Evolutionary conservation across 2,329 filamentous ascomycete genomes (phyloP).

Genomic region (Stagonosporopsis chrysanthemi): DNA sequence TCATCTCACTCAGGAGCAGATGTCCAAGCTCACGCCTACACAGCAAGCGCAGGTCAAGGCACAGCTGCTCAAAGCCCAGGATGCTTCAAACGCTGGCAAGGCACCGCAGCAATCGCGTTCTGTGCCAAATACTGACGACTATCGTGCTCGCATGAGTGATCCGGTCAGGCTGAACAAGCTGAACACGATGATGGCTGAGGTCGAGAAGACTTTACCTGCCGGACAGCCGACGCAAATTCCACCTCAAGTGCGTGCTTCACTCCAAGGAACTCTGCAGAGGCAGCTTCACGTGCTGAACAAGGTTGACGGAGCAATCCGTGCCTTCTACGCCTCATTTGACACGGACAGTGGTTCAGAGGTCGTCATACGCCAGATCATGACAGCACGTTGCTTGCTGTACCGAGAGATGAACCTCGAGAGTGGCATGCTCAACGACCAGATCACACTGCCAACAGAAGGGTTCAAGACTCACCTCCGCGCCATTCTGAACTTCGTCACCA

Average conservation of each 20-base stretch:
- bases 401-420: slow-evolving; percentile 40
- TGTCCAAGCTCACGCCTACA: slow-evolving; percentile 42
- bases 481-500: slow-evolving; percentile 38
- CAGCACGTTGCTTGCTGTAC: slow-evolving; percentile 34
- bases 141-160: slow-evolving; percentile 36
- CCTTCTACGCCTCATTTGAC: slow-evolving; percentile 41
- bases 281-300: slow-evolving; percentile 38
- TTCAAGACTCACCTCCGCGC: slow-evolving; percentile 36
- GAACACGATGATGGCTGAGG: slow-evolving; percentile 38
- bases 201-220: slow-evolving; percentile 35
- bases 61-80: slow-evolving; percentile 46
- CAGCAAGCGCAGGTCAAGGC: slow-evolving; percentile 44
- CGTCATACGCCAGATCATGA: slow-evolving; percentile 38
- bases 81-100: slow-evolving; percentile 42
- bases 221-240: slow-evolving; percentile 33
- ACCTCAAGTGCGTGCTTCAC: slow-evolving; percentile 29
- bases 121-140: slow-evolving; percentile 32
- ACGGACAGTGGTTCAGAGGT: slow-evolving; percentile 31
- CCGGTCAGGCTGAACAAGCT: slow-evolving; percentile 39
- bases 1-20: slow-evolving; percentile 44
- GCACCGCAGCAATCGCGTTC: slow-evolving; percentile 34
- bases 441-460: slow-evolving; percentile 40
- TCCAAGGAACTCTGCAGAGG: slow-evolving; percentile 39
- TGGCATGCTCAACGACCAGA: slow-evolving; percentile 38
- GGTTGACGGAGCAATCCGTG: slow-evolving; percentile 41